phyloP scores from a whole-genome alignment of 2,329 filamentous ascomycete genomes.

The Ophiostoma australiae region DNA sequence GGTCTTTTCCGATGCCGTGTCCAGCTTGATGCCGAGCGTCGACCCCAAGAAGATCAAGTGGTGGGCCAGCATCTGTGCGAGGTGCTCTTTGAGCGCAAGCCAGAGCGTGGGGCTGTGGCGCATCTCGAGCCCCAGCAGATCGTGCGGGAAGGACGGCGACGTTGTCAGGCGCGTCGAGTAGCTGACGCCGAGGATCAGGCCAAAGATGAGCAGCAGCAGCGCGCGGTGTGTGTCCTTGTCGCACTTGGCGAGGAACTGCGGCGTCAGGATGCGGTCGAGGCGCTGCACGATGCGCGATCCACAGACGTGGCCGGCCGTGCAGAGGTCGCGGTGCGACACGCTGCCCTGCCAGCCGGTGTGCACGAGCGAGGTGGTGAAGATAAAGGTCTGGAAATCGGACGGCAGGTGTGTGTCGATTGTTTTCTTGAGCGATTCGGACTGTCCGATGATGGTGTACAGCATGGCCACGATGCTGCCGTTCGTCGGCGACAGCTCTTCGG shows the following conservation, averaged over 20 bases:
- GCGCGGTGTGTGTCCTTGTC: conserved; percentile 30
- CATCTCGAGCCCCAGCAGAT: conserved; percentile 30
- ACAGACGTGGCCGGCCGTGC: conserved; percentile 30
- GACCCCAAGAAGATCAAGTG: conserved; percentile 33
- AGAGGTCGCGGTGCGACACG: conserved; percentile 28
- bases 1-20: conserved; percentile 31
- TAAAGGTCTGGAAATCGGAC: conserved; percentile 32
- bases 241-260: conserved; percentile 31
- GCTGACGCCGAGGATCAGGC: conserved; percentile 32
- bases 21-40: conserved; percentile 33
- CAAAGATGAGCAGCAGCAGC: conserved; percentile 33
- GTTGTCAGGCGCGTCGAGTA: conserved; percentile 29
- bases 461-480: conserved; percentile 32
- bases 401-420: conserved; percentile 29
- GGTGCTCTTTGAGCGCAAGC: conserved; percentile 35
- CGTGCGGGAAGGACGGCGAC: conserved; percentile 27
- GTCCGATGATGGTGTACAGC: conserved; percentile 30
- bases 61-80: conserved; percentile 35
- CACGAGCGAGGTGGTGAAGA: conserved; percentile 32
- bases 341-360: conserved; percentile 29
- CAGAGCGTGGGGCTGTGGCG: conserved; percentile 34
- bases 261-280: conserved; percentile 33
- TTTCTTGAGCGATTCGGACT: conserved; percentile 27
- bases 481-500: conserved; percentile 29
- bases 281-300: conserved; percentile 32